Base-by-base conservation (phyloP, 495 filamentous ascomycete genomes). In the Glutinoglossum americanum region DNA sequence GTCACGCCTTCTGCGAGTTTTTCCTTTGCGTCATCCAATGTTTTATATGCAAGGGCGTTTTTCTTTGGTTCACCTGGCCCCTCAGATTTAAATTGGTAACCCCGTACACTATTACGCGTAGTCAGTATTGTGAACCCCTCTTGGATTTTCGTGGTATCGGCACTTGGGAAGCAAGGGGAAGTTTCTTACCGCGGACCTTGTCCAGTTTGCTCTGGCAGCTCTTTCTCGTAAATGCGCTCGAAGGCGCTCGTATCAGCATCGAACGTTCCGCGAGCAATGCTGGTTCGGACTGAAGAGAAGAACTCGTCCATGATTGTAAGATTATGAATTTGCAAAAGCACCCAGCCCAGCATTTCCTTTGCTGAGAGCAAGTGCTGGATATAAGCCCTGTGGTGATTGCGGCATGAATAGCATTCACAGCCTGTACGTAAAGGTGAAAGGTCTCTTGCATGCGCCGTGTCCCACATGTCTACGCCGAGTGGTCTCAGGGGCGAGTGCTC, bases 311-410 rank as follows among this genome's bases (percentile, higher is more conserved):
- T 66, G 1, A 84, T 69, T 30, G 80, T 73, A 62, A 86, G 76
- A 65, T 98, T 98, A 69, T 98, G 92, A 13, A 94, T 74, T 66
- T 95, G 89, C 27, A 98, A 71, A 15, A 98, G 74, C 1, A 85
- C 84, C 92, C 92, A 98, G 26, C 80, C 90, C 1, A 94, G 80
- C 93, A 98, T 96, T 67, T 98, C 92, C 62, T 88, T 89, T 0
- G 92, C 87, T 17, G 73, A 67, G 3, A 98, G 75, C 5, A 98
- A 76, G 65, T 98, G 93, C 59, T 87, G 82, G 33, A 97, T 61
- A 69, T 83, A 97, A 0, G 93, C 90, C 6, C 80, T 72, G 68
- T 94, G 87, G 67, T 98, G 93, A 13, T 76, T 75, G 1, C 71
- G 78, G 73, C 92, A 98, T 21, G 89, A 70, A 65, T 94, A 92